phyloP scores from a whole-genome alignment of 106 monocot species.

The Dendrobium chrysotoxum region DNA sequence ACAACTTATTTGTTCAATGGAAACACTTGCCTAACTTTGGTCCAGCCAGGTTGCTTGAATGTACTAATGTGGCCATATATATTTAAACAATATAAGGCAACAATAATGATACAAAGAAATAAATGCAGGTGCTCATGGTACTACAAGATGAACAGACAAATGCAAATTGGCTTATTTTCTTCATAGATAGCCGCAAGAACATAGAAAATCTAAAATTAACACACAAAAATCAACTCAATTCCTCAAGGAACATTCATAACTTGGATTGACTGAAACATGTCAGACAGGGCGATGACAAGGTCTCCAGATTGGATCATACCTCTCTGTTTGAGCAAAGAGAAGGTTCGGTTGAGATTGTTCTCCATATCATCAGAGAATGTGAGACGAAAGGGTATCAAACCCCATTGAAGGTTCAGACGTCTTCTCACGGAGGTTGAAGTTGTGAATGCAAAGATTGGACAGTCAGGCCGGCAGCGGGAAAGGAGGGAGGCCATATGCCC shows the following conservation, averaged over 20 bases:
- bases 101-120: too few species aligned
- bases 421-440: slow-evolving; percentile 69
- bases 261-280: slow-evolving; percentile 71
- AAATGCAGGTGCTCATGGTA: too few species aligned
- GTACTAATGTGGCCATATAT: too few species aligned
- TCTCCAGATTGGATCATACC: slow-evolving; percentile 89
- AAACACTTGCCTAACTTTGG: too few species aligned
- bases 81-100: too few species aligned
- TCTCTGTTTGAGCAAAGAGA: slow-evolving; percentile 78
- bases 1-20: too few species aligned
- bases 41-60: too few species aligned
- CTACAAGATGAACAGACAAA: too few species aligned
- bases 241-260: slow-evolving; percentile 57
- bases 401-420: slow-evolving; percentile 92
- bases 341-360: slow-evolving; percentile 89
- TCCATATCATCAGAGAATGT: slow-evolving; percentile 90
- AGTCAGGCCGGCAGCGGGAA: slow-evolving; percentile 88
- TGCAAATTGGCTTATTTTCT: too few species aligned
- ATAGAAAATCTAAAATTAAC: too few species aligned
- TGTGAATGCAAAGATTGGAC: slow-evolving; percentile 96
- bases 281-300: slow-evolving; percentile 72
- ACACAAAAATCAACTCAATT: too few species aligned
- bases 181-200: too few species aligned
- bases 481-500: slow-evolving; percentile 91
- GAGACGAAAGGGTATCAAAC: slow-evolving; percentile 92